Evolutionary conservation across 1,284 basidiomycete species (phyloP).

Genomic region (Xerocomus cyaneibrunnescens): DNA sequence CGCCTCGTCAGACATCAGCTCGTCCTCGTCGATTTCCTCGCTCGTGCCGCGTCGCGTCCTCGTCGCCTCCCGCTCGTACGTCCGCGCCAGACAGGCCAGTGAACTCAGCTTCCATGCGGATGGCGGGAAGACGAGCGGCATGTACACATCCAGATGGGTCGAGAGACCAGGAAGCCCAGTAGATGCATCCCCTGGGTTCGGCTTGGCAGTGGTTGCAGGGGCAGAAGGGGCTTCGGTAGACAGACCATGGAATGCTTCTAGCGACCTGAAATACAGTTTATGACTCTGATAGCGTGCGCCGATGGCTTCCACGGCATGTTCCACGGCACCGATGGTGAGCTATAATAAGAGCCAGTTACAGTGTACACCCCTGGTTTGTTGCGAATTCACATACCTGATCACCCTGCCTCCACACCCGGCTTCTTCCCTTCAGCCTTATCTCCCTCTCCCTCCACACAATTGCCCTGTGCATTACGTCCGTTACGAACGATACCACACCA

Average conservation of each 20-base stretch:
- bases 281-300: constrained; percentile 33
- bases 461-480: constrained; percentile 47
- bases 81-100: constrained; percentile 17
- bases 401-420: constrained; percentile 51
- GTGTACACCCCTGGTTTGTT: background rate
- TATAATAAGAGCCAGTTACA: constrained; percentile 18
- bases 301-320: constrained; percentile 45
- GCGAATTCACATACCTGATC: constrained; percentile 22
- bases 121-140: constrained; percentile 33
- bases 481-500: constrained; percentile 50
- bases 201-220: constrained; percentile 11
- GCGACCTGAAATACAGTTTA: constrained; percentile 38
- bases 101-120: constrained; percentile 14
- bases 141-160: constrained; percentile 26
- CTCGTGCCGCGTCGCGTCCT: constrained; percentile 21
- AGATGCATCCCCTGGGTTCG: constrained; percentile 7
- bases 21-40: constrained; percentile 22
- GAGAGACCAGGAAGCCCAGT: constrained; percentile 12
- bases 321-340: constrained; percentile 45
- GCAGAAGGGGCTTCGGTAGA: background rate
- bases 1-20: constrained; percentile 40
- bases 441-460: constrained; percentile 59
- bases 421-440: constrained; percentile 49
- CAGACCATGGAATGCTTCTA: constrained; percentile 22
- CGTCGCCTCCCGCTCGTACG: constrained; percentile 21